Base-by-base conservation (phyloP, 148 eudicot species). In the Vaccinium myrtillus region DNA sequence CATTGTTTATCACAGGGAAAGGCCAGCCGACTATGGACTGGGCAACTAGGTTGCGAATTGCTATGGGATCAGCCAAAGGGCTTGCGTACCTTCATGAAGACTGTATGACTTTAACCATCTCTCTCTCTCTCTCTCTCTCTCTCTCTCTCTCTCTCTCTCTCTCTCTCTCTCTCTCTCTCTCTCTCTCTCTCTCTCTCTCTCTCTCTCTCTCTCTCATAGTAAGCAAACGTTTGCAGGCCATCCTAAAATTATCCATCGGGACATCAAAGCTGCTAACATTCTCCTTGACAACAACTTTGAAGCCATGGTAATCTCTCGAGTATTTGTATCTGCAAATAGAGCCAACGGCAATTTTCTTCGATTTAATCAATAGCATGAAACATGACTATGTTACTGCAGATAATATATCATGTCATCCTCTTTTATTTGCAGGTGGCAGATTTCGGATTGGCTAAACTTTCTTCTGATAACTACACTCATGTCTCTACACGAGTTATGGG, bases 401-500 rank as follows among this genome's bases (percentile, higher is more conserved):
- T 10, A 8, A 10, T 65, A 25, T 25, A 25, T 67, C 3, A 10
- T 67, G 73, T 25, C 73, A 61, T 25, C 25, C 5, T 67, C 73
- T 12, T 67, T 25, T 25, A 25, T 67, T 25, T 10, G 36, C 78
- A 95, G 98, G 98, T 95, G 77, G 98, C 98, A 55, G 98, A 95
- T 85, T 95, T 95, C 89, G 98, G 98, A 79, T 82, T 95, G 77
- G 98, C 98, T 65, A 95, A 92, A 83, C 95, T 95, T 54, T 85
- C 95, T 54, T 82, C 91, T 21, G 98, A 93, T 51, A 91, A 91
- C 61, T 84, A 86, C 82, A 94, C 98, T 81, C 98, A 95, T 77
- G 96, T 95, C 71, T 95, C 98, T 11, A 94, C 98, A 7, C 95
- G 98, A 80, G 98, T 95, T 23, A 95, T 94, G 98, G 98, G 98